Percentiles rank a stretch among this genome's conserved stretches.
phyloP scores from a whole-genome alignment of 2,329 filamentous ascomycete species.

The Ophiostoma novo-ulmi region DNA sequence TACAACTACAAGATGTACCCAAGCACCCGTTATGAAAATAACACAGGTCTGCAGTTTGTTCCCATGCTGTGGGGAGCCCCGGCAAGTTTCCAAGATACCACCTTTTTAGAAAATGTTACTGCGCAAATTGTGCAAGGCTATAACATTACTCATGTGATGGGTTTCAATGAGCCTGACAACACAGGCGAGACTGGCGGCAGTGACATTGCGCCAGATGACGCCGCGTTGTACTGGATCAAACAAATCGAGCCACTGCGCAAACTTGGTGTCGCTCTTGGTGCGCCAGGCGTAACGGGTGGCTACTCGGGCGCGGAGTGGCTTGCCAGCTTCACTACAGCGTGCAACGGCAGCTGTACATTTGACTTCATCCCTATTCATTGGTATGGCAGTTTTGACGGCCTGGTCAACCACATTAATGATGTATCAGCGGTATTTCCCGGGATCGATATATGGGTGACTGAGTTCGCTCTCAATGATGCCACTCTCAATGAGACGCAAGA shows the following conservation, averaged over 20 bases:
- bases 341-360: constrained; percentile 55
- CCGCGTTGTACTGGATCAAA: constrained; percentile 63
- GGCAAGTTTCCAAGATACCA: constrained; percentile 44
- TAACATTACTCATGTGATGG: constrained; percentile 62
- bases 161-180: constrained; percentile 77
- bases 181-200: constrained; percentile 53
- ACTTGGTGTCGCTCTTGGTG: constrained; percentile 61
- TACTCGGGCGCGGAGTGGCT: constrained; percentile 61
- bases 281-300: constrained; percentile 65
- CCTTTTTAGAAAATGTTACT: constrained; percentile 57
- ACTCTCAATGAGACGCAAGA: constrained; percentile 52
- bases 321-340: constrained; percentile 57
- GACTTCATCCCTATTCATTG: constrained; percentile 60
- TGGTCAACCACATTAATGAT: constrained; percentile 61
- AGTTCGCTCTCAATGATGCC: constrained; percentile 60
- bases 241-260: constrained; percentile 64
- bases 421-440: constrained; percentile 49
- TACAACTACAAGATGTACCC: constrained; percentile 68
- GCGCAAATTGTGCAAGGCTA: constrained; percentile 46
- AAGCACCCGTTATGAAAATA: constrained; percentile 46
- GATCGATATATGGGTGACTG: constrained; percentile 68
- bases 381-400: constrained; percentile 64
- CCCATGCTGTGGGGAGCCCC: constrained; percentile 72
- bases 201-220: constrained; percentile 51
- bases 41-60: constrained; percentile 53